Percentiles rank a stretch among this genome's conserved stretches.
These are phyloP conservation scores for Tuber indicum DNA, from an alignment of 495 filamentous ascomycete species.

Conservation along the genomic window DNA sequence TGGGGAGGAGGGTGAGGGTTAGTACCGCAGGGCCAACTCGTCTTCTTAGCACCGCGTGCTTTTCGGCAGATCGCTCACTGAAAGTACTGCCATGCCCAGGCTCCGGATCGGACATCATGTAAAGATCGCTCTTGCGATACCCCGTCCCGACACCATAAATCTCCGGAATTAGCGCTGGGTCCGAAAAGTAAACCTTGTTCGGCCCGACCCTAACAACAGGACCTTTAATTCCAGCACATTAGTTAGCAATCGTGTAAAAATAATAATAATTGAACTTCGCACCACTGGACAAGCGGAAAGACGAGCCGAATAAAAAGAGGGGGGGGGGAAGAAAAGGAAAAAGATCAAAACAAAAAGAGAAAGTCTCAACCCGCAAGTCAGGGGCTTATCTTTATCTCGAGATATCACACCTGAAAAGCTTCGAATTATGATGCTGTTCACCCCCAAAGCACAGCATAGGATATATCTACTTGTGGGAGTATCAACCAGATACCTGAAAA, in stretches of 20 bases:
- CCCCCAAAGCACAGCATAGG: not conserved
- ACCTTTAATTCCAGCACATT: not conserved
- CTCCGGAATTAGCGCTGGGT: not conserved
- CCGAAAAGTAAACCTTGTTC: constrained; percentile 7
- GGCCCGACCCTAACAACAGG: constrained; percentile 5
- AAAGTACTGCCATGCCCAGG: not conserved
- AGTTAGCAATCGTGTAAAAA: not conserved
- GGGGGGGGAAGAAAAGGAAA: not conserved
- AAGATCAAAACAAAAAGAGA: not conserved
- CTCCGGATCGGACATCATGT: not conserved
- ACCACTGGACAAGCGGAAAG: no score
- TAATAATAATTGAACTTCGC: not conserved
- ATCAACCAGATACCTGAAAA: not conserved
- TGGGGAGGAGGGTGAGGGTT: not conserved
- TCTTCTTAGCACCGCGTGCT: not conserved
- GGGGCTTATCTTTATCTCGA: not conserved
- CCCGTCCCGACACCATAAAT: constrained; percentile 8
- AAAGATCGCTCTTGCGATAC: not conserved
- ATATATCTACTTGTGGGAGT: not conserved
- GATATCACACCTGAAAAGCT: not conserved
- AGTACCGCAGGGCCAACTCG: not conserved
- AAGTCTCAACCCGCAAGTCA: not conserved
- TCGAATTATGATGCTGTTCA: not conserved
- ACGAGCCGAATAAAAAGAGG: no score
- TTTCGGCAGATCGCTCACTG: not conserved